Evolutionary conservation across 2,329 filamentous ascomycete species (phyloP).

Genomic region (Lachnellula willkommii): DNA sequence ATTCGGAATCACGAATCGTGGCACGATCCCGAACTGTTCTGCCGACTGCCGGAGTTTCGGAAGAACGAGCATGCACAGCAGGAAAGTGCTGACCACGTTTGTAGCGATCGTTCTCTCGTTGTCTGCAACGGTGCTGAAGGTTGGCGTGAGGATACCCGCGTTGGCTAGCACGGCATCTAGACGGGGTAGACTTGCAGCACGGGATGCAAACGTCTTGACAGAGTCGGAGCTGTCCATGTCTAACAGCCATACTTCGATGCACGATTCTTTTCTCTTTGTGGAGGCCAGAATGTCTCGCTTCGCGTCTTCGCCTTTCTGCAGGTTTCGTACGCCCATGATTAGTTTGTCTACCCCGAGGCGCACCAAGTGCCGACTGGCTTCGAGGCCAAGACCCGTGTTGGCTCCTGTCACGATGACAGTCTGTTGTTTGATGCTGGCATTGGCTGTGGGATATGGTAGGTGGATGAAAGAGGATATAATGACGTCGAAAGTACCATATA

Average conservation of each 20-base stretch:
- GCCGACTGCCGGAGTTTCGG: conserved; percentile 24
- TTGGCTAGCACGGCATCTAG: conserved; percentile 42
- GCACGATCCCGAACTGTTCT: conserved; percentile 15
- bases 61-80: conserved; percentile 23
- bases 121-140: conserved; percentile 14
- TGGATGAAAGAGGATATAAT: neutral
- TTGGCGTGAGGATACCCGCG: conserved; percentile 13
- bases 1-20: conserved; percentile 22
- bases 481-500: too few species aligned
- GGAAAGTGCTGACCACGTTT: conserved; percentile 29
- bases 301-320: conserved; percentile 34
- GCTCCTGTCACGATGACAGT: conserved; percentile 38
- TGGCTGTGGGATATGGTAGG: neutral
- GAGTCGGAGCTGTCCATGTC: conserved; percentile 16
- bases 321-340: conserved; percentile 38
- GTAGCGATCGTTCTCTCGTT: conserved; percentile 19
- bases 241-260: conserved; percentile 20
- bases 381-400: conserved; percentile 39
- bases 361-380: conserved; percentile 33
- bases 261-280: neutral
- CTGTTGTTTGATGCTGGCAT: conserved; percentile 19
- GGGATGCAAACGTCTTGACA: conserved; percentile 13
- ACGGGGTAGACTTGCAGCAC: conserved; percentile 32
- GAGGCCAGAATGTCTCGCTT: conserved; percentile 25
- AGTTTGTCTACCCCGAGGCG: conserved; percentile 33